Conservation (phyloP, 2,329 filamentous ascomycete genomes). For the Alternaria sp. region DNA sequence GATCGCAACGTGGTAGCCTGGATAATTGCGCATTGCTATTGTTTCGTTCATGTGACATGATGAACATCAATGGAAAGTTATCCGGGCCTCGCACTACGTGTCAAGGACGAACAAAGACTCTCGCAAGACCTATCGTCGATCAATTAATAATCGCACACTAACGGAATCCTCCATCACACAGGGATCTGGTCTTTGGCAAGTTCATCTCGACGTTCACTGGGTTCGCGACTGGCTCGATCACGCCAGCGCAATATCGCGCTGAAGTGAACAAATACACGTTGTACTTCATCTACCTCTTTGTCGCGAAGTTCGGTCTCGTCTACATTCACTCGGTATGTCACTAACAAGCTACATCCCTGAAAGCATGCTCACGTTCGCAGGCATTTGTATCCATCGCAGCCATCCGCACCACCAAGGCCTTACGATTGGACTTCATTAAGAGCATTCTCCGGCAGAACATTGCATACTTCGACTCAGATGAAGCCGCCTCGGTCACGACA, state of each 20-base stretch:
- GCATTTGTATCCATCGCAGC: slow-evolving; percentile 57
- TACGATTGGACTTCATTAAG: slow-evolving; percentile 67
- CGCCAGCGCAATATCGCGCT: slow-evolving; percentile 46
- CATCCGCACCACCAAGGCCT: slow-evolving; percentile 57
- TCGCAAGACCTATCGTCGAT: not conserved
- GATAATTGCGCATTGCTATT: not conserved
- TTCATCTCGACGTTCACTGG: slow-evolving; percentile 57
- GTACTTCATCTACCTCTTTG: slow-evolving; percentile 74
- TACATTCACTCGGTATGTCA: slow-evolving; percentile 53
- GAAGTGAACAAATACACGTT: slow-evolving; percentile 54
- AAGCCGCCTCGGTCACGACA: slow-evolving; percentile 91
- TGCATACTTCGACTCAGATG: slow-evolving; percentile 73
- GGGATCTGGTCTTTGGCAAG: slow-evolving; percentile 58
- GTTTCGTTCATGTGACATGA: not conserved
- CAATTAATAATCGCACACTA: not conserved
- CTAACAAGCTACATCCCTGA: not conserved
- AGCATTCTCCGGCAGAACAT: slow-evolving; percentile 61
- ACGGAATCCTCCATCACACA: not conserved
- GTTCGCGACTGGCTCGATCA: slow-evolving; percentile 44
- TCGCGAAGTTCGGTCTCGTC: slow-evolving; percentile 68
- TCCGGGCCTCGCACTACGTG: too few species aligned
- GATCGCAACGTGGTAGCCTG: not conserved
- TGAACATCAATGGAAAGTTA: not conserved
- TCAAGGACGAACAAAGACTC: too few species aligned
- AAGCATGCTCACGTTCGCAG: slow-evolving; percentile 17